Evolutionary conservation across 345 rosid species (phyloP).

Genomic region (Gossypium thurberi): DNA sequence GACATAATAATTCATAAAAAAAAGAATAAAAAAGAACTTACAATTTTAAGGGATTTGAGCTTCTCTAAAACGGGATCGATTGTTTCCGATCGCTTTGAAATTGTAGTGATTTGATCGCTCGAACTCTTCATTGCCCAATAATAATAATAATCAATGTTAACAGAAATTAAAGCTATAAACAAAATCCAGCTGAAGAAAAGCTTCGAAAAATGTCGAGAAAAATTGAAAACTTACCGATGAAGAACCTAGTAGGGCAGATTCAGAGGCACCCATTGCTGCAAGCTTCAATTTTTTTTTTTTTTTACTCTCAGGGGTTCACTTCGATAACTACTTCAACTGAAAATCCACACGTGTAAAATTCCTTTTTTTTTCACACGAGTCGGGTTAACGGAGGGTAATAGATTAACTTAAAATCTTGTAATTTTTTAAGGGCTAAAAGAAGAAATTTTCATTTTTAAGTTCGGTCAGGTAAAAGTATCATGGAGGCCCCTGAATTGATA

Average conservation of each 20-base stretch:
- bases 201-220: not conserved
- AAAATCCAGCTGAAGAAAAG: not conserved
- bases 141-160: not conserved
- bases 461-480: no score
- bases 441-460: no score
- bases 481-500: no score
- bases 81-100: conserved; percentile 50
- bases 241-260: conserved; percentile 35
- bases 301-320: not conserved
- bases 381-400: not conserved
- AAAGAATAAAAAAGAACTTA: conserved; percentile 25
- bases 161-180: conserved; percentile 3
- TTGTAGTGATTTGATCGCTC: conserved; percentile 72
- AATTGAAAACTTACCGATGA: conserved; percentile 37
- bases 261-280: conserved; percentile 30
- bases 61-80: conserved; percentile 71
- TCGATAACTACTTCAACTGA: conserved; percentile 5
- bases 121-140: conserved; percentile 21
- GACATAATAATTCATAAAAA: not conserved
- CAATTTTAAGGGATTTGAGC: conserved; percentile 73
- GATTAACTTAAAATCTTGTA: no score
- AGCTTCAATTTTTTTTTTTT: not conserved
- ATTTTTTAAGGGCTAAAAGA: no score
- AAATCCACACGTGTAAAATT: not conserved
- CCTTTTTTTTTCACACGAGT: not conserved